Evolutionary conservation across 805 yeast genomes (phyloP).

Genomic region (Spathaspora arborariae): DNA sequence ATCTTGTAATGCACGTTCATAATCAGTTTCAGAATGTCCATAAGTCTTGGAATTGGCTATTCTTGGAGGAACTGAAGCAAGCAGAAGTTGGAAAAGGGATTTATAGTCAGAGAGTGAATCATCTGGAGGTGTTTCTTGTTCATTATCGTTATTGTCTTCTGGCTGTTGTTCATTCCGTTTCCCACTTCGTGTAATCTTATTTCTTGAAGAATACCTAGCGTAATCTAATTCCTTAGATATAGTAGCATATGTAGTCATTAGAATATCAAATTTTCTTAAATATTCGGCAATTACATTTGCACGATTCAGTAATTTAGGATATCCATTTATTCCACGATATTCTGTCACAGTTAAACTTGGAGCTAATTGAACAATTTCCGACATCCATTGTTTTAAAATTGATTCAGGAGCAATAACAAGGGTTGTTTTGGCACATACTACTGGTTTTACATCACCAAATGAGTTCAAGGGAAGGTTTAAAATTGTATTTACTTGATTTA

Average conservation of each 20-base stretch:
- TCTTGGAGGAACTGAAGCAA: conserved; percentile 21
- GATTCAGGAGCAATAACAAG: conserved; percentile 84
- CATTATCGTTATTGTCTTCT: conserved; percentile 6
- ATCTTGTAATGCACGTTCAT: conserved; percentile 29
- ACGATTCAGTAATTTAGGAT: conserved; percentile 24
- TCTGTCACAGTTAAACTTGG: conserved; percentile 58
- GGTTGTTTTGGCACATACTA: conserved; percentile 61
- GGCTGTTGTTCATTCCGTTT: not conserved
- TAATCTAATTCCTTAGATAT: conserved; percentile 74
- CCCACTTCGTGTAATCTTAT: conserved; percentile 42
- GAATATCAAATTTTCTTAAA: conserved; percentile 65
- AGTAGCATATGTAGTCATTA: conserved; percentile 72
- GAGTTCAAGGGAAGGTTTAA: conserved; percentile 26
- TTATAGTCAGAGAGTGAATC: conserved; percentile 14
- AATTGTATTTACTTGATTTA: conserved; percentile 26
- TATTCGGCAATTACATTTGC: conserved; percentile 47
- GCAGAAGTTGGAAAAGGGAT: conserved; percentile 24
- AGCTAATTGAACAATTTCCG: conserved; percentile 59
- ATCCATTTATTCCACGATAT: conserved; percentile 53
- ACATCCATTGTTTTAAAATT: conserved; percentile 80
- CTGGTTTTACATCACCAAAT: conserved; percentile 39
- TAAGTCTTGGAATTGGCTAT: conserved; percentile 23
- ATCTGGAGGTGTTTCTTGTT: conserved; percentile 1
- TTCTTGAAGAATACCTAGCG: conserved; percentile 66
- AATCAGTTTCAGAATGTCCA: conserved; percentile 24